These are phyloP conservation scores for Peribolospora kevripleyi DNA, from an alignment of 768 basidiomycete genomes.

Conservation along the genomic window DNA sequence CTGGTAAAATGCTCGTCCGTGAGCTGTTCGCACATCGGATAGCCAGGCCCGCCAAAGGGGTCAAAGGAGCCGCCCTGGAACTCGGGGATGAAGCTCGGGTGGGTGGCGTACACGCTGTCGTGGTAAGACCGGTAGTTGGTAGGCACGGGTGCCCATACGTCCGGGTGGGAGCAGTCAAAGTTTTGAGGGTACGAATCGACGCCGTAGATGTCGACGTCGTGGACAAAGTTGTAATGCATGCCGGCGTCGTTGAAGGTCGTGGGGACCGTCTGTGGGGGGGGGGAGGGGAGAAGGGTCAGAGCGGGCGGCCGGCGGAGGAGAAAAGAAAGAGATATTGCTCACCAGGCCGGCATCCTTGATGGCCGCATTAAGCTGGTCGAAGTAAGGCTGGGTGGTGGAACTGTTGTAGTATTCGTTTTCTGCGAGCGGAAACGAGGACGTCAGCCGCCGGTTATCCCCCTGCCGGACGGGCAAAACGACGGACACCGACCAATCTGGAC, in stretches of 20 bases:
- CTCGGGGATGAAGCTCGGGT: conserved; percentile 50
- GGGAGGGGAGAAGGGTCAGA: too few relatives aligned
- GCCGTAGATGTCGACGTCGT: conserved; percentile 54
- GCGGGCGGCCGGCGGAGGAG: too few relatives aligned
- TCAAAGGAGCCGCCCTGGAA: conserved; percentile 59
- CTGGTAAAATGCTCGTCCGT: conserved; percentile 52
- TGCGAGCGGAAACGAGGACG: too few relatives aligned
- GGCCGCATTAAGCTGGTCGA: too few relatives aligned
- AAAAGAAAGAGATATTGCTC: too few relatives aligned
- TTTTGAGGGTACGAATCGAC: conserved; percentile 17
- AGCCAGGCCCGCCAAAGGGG: conserved; percentile 44
- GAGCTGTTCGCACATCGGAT: conserved; percentile 36
- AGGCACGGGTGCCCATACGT: conserved; percentile 37
- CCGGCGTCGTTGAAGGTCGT: conserved; percentile 52
- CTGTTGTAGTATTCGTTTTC: too few relatives aligned
- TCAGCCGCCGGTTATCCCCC: too few relatives aligned
- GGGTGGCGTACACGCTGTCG: conserved; percentile 20
- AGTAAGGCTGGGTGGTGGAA: too few relatives aligned
- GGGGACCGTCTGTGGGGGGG: conserved; percentile 23
- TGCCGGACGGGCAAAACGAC: too few relatives aligned
- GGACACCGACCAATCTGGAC: too few relatives aligned
- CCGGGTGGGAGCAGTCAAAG: conserved; percentile 57
- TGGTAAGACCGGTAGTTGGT: conserved; percentile 46
- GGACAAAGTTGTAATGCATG: conserved; percentile 35
- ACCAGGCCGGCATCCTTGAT: too few relatives aligned